A percentile compares a stretch with the other conserved stretches of the same genome.
phyloP scores from a whole-genome alignment of 2,329 filamentous ascomycete genomes.

The Claviceps spartinae region DNA sequence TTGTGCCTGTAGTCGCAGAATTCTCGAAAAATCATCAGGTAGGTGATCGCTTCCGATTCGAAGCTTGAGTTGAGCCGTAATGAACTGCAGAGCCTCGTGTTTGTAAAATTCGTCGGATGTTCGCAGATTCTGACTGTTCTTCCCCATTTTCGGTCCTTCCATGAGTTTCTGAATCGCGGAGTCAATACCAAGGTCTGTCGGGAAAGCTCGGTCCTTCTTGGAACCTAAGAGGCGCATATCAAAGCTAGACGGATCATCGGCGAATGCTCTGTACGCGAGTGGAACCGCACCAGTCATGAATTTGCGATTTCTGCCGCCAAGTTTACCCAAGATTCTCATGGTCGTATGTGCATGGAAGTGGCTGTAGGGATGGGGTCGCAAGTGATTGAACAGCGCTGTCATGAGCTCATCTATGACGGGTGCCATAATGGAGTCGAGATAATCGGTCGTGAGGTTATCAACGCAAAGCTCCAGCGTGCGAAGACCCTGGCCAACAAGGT shows the following conservation, averaged over 20 bases:
- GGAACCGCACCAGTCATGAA: conserved; percentile 83
- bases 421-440: conserved; percentile 96
- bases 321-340: conserved; percentile 90
- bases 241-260: conserved; percentile 78
- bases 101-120: conserved; percentile 77
- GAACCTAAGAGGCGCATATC: conserved; percentile 83
- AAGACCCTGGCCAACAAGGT: conserved; percentile 87
- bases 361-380: conserved; percentile 85
- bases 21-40: conserved; percentile 74
- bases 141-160: conserved; percentile 56
- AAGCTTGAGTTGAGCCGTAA: conserved; percentile 81
- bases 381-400: conserved; percentile 91
- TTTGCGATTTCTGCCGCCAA: conserved; percentile 88
- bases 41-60: conserved; percentile 77
- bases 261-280: conserved; percentile 70
- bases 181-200: conserved; percentile 73
- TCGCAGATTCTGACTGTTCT: conserved; percentile 35
- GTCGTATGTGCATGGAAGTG: conserved; percentile 97
- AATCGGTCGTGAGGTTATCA: conserved; percentile 94
- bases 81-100: conserved; percentile 76
- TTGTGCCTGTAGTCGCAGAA: conserved; percentile 79
- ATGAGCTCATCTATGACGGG: conserved; percentile 98
- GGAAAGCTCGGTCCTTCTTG: conserved; percentile 78
- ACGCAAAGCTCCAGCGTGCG: conserved; percentile 92
- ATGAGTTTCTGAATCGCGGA: conserved; percentile 77